Evolutionary conservation across 768 basidiomycete genomes (phyloP), one percentile per base, ranked within the genome.

Genomic region (Trametes cubensis): DNA sequence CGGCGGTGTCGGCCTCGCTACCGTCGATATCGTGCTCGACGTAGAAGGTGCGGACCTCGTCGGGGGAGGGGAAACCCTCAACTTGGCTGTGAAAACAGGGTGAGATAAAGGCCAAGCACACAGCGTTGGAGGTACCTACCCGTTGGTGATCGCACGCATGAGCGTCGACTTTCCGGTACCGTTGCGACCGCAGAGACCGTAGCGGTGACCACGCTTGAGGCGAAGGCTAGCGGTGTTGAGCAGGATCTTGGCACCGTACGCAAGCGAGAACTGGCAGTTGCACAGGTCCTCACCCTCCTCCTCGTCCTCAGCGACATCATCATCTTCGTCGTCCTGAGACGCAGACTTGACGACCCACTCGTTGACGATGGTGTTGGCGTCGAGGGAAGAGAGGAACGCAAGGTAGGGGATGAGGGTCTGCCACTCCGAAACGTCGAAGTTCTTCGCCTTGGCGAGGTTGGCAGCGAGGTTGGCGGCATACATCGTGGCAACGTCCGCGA

Each of bases 11-110:
- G 63, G 85, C 95, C 77, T 97, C 95, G 73, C 86, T 90, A 51
- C 95, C 95, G 71, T 98, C 95, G 67, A 98, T 97, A 75, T 98
- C 95, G 83, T 98, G 95, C 83, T 96, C 95, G 74, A 98, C 95
- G 79, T 97, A 98, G 88, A 96, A 98, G 64, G 95, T 98, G 75
- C 95, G 94, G 74, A 98, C 95, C 73, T 95, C 90, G 55, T 95
- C 92, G 58, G 94, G 93, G 20, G 95, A 95, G 14, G 95, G 95
- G 90, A 98, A 98, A 70, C 95, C 95, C 72, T 98, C 95, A 69
- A 98, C 95, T 79, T 98, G 95, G 62, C 81, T 80, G 58, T 38
- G 8, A 62, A 14, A n/a, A 20, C 23, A 65, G 70, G 66, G 73
- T 79, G 65, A 78, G 69, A 72, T 73, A 67, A 64, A 70, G 65